A percentile compares a stretch with the other conserved stretches of the same genome.
phyloP scores from a whole-genome alignment of 768 basidiomycete genomes.

The Mycena indigotica region DNA sequence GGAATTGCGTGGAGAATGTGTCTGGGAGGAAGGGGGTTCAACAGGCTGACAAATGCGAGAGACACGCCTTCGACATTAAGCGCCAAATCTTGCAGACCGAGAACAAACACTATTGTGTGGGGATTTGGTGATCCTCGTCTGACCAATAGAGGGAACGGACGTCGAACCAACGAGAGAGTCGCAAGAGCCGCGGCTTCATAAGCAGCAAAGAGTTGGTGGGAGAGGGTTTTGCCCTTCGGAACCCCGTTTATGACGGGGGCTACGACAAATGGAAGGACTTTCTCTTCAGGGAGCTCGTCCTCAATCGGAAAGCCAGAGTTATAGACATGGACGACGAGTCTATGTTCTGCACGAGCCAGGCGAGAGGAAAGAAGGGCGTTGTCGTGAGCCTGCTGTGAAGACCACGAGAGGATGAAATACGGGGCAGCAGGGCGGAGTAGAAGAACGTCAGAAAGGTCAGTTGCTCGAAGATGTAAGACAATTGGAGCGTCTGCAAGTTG shows the following conservation, averaged over 20 bases:
- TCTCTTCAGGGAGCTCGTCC: conserved; percentile 58
- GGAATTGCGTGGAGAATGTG: conserved; percentile 64
- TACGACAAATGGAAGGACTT: conserved; percentile 62
- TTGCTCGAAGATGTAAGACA: conserved; percentile 70
- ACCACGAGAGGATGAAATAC: conserved; percentile 79
- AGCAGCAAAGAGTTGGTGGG: conserved; percentile 44
- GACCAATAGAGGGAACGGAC: conserved; percentile 59
- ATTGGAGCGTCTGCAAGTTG: conserved; percentile 66
- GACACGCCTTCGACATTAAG: conserved; percentile 57
- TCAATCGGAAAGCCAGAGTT: conserved; percentile 47
- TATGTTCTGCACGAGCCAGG: conserved; percentile 68
- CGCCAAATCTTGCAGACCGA: conserved; percentile 54
- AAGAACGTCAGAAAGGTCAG: conserved; percentile 71
- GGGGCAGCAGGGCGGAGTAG: conserved; percentile 78
- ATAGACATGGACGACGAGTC: conserved; percentile 87
- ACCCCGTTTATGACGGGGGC: conserved; percentile 25
- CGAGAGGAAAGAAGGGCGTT: conserved; percentile 86
- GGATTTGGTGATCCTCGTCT: conserved; percentile 57
- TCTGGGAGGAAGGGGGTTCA: conserved; percentile 70
- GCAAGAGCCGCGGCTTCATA: conserved; percentile 73
- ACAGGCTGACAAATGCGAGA: conserved; percentile 65
- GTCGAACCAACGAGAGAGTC: conserved; percentile 61
- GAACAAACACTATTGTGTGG: conserved; percentile 67
- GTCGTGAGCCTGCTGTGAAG: conserved; percentile 82
- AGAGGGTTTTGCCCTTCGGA: conserved; percentile 21